Base-by-base conservation (phyloP, 352 stramenopile species). In the Globisporangium carolinianum region DNA sequence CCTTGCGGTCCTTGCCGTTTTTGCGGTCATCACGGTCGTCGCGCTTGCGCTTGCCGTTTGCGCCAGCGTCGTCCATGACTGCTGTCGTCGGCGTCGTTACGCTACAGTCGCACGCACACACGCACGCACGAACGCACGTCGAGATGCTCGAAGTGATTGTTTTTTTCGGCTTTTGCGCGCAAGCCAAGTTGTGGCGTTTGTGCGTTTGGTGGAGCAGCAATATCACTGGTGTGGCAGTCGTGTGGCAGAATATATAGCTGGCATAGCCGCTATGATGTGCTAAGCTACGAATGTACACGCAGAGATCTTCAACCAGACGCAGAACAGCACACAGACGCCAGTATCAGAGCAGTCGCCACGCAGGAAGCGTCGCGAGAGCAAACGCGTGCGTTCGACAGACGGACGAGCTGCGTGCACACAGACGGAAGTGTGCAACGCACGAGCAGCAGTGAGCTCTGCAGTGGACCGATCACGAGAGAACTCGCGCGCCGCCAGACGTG, bases 11-110 rank as follows among this genome's bases (percentile, higher is more conserved):
- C 47, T 65, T 69, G 48, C 66, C 58, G 48, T 53, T 57, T 35
- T 68, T 69, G 51, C 74, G 64, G 50, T 85, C 72, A 47, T 77
- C 39, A 55, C 67, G 66, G 24, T 79, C 72, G 43, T 91, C 79
- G 58, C 75, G 75, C 68, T 86, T 88, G 56, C 83, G 83, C 67
- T 92, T 89, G 59, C 63, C 70, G 55, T 63, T 67, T 39, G 55
- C 46, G 35, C 57, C 17, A 3, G 12, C 45, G 17, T 11, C 45
- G 45, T 32, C 6, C 41, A 32, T 32, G 24, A 32, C 24, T 32
- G 24, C 24, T 32, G 24, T 32, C 24, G 24, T 32, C 0, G 24
- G 24, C 24, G 24, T 32, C 24, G 24, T 32, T 3, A 3, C 24
- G 24, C 24, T 32, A 32, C 24, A 32, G 24, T 32, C 24, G 24